These are phyloP conservation scores for Chlamydomonas sp. DNA, from an alignment of 139 green algal genomes.

Conservation along the genomic window DNA sequence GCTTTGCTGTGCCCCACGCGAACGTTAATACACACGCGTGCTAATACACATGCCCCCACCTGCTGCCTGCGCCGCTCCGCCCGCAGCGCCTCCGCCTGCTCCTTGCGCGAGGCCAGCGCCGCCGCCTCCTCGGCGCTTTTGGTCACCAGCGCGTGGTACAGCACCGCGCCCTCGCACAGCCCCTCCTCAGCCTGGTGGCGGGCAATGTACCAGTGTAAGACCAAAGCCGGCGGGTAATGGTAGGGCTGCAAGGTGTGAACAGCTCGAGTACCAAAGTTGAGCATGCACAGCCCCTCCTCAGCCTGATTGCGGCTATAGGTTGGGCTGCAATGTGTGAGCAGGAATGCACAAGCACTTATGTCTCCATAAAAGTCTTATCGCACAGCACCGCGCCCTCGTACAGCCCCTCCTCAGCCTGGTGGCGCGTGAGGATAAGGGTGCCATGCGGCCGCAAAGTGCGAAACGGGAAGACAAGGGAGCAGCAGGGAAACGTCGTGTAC, in stretches of 20 bases:
- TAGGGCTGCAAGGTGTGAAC: too few species aligned
- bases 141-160: constrained; percentile 89
- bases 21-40: not conserved
- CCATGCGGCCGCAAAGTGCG: too few species aligned
- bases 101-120: constrained; percentile 58
- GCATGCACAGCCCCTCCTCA: too few species aligned
- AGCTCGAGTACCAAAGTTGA: too few species aligned
- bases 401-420: not conserved
- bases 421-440: not conserved
- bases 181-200: constrained; percentile 86
- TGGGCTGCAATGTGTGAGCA: too few species aligned
- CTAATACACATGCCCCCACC: not conserved
- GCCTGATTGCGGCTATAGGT: too few species aligned
- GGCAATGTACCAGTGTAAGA: not conserved
- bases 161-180: constrained; percentile 86
- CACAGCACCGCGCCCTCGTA: not conserved
- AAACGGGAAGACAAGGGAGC: too few species aligned
- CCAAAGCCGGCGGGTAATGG: too few species aligned
- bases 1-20: not conserved
- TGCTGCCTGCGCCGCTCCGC: constrained; percentile 74
- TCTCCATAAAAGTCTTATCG: too few species aligned
- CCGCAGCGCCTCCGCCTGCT: constrained; percentile 55
- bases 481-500: too few species aligned
- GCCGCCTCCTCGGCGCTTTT: constrained; percentile 67
- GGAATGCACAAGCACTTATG: too few species aligned